Percentiles rank a stretch among this genome's conserved stretches.
These are phyloP conservation scores for Apiospora phragmitis DNA, from an alignment of 2,329 filamentous ascomycete species.

Conservation along the genomic window DNA sequence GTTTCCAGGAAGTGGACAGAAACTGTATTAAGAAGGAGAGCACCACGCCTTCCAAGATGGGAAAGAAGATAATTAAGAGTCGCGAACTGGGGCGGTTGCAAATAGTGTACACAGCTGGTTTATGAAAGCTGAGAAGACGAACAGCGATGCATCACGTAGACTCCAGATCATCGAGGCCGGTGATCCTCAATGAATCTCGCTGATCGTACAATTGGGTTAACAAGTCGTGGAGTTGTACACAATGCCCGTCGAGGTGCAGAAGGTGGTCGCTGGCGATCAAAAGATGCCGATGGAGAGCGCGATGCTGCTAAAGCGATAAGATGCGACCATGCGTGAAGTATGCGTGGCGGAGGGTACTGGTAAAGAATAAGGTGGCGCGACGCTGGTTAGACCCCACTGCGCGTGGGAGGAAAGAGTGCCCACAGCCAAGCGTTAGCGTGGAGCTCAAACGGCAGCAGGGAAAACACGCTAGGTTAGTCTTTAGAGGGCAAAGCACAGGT, in stretches of 20 bases:
- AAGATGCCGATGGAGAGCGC: neutral
- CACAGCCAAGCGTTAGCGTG: neutral
- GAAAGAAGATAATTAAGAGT: neutral
- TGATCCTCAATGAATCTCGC: neutral
- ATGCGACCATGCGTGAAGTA: neutral
- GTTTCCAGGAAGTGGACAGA: neutral
- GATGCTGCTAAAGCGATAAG: neutral
- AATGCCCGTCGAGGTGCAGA: neutral
- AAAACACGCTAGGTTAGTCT: neutral
- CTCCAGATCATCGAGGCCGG: neutral
- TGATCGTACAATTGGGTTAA: neutral
- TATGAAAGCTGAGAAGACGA: neutral
- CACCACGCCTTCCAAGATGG: neutral
- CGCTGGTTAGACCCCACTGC: neutral
- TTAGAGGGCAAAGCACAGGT: neutral
- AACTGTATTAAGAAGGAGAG: neutral
- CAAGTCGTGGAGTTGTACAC: neutral
- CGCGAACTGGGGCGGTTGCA: neutral
- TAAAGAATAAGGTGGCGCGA: neutral
- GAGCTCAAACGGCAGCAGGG: neutral
- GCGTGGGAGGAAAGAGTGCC: neutral
- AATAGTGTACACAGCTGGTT: neutral
- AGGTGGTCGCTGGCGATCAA: neutral
- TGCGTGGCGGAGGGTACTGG: too few relatives aligned
- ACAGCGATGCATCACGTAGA: slow-evolving; percentile 1